These are phyloP conservation scores for Fomes fomentarius DNA, from an alignment of 1,284 basidiomycete species.

Conservation along the genomic window DNA sequence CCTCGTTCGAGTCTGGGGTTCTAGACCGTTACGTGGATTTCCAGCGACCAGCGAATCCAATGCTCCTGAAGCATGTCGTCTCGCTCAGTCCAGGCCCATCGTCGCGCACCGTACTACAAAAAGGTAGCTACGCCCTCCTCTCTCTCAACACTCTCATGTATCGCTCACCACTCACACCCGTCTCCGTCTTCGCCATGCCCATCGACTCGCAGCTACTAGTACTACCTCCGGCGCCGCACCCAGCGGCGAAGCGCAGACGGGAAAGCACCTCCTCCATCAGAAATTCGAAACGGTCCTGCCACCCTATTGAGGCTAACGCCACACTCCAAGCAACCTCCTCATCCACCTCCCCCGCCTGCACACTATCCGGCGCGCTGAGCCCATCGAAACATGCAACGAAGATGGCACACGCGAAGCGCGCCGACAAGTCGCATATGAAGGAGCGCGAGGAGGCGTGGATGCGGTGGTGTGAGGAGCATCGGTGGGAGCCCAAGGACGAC, in stretches of 20 bases:
- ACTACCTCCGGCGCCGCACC: background rate
- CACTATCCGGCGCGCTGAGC: background rate
- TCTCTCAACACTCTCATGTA: background rate
- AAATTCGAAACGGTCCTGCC: background rate
- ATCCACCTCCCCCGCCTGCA: background rate
- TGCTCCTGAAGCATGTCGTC: background rate
- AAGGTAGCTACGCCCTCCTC: background rate
- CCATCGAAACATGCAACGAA: background rate
- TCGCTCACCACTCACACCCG: background rate
- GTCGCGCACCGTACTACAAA: background rate
- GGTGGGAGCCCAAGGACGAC: constrained; percentile 1
- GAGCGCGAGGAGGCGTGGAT: constrained; percentile 4
- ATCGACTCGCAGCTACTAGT: background rate
- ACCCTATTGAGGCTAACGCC: background rate
- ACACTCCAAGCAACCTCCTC: background rate
- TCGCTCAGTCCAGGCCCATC: background rate
- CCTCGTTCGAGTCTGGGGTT: background rate
- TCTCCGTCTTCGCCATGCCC: background rate
- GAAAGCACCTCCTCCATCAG: background rate
- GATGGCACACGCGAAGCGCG: background rate
- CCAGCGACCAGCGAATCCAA: background rate
- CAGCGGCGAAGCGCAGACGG: background rate
- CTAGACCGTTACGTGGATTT: background rate
- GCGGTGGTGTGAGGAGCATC: constrained; percentile 5
- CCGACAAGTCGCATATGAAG: background rate